Evolutionary conservation across 345 rosid species (phyloP).

Genomic region (Populus ilicifolia): DNA sequence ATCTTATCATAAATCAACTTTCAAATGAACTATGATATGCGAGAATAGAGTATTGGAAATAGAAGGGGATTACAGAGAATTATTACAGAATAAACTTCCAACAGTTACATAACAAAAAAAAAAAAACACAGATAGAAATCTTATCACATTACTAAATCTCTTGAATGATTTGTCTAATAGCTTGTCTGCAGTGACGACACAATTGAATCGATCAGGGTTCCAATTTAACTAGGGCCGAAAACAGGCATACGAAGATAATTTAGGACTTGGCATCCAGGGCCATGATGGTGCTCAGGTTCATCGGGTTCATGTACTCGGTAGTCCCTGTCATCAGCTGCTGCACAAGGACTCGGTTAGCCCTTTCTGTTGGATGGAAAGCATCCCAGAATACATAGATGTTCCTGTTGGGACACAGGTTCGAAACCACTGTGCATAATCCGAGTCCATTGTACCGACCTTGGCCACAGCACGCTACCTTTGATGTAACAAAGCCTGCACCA

Average conservation of each 20-base stretch:
- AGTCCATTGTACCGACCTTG: conserved; percentile 20
- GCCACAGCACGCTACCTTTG: conserved; percentile 20
- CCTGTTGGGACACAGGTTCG: conserved; percentile 15
- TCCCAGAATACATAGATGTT: conserved; percentile 18
- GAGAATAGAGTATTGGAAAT: too few species aligned
- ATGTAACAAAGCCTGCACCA: conserved; percentile 10
- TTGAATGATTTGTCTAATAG: too few species aligned
- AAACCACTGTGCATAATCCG: conserved; percentile 1
- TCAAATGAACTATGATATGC: too few species aligned
- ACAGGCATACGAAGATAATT: not conserved
- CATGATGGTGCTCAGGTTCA: conserved; percentile 17
- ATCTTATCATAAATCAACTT: too few species aligned
- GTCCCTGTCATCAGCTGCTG: conserved; percentile 7
- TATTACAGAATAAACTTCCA: too few species aligned
- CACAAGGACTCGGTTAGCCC: conserved; percentile 6
- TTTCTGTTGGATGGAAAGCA: conserved; percentile 15
- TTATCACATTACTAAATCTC: too few species aligned
- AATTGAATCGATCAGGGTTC: too few species aligned
- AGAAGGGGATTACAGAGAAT: too few species aligned
- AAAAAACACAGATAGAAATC: too few species aligned
- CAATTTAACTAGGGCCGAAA: too few species aligned
- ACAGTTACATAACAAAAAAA: too few species aligned
- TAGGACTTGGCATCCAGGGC: not conserved
- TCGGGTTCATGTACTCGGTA: conserved; percentile 14
- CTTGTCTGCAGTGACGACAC: too few species aligned